Conservation (phyloP, 768 basidiomycete genomes). For the Mycena albidolilacea region DNA sequence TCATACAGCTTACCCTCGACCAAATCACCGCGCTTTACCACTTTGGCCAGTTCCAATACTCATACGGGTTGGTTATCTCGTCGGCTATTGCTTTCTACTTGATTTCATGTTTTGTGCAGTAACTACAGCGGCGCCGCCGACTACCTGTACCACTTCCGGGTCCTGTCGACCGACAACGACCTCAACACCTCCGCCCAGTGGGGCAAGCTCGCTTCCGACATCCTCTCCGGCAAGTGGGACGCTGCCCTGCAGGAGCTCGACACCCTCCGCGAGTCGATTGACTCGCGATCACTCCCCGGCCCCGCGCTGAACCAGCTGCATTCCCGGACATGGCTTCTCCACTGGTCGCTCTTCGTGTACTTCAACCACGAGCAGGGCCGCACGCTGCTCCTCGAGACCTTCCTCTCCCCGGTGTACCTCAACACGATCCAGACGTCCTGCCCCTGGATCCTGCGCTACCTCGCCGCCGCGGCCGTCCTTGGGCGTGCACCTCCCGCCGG, state of each 20-base stretch:
- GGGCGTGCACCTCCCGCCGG: slow-evolving; percentile 66
- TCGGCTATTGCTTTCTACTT: not conserved
- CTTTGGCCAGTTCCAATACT: slow-evolving; percentile 98
- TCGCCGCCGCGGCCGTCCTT: slow-evolving; percentile 93
- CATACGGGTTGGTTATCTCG: slow-evolving; percentile 72
- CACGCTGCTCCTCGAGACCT: slow-evolving; percentile 93
- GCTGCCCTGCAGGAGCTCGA: slow-evolving; percentile 96
- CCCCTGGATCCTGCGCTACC: slow-evolving; percentile 96
- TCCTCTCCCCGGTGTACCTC: slow-evolving; percentile 96
- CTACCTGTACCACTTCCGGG: slow-evolving; percentile 98
- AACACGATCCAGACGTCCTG: slow-evolving; percentile 98
- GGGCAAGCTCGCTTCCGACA: slow-evolving; percentile 98
- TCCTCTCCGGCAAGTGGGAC: slow-evolving; percentile 95
- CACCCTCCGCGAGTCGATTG: slow-evolving; percentile 93
- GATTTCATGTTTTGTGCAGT: slow-evolving; percentile 22
- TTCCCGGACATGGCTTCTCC: slow-evolving; percentile 95
- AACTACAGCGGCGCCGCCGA: slow-evolving; percentile 97
- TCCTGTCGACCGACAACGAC: slow-evolving; percentile 93
- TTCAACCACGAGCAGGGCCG: slow-evolving; percentile 96
- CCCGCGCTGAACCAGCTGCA: slow-evolving; percentile 91
- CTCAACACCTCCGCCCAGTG: slow-evolving; percentile 97
- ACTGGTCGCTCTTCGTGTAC: slow-evolving; percentile 99
- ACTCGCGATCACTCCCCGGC: slow-evolving; percentile 80
- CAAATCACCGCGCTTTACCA: slow-evolving; percentile 97
- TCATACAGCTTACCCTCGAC: slow-evolving; percentile 86